phyloP scores from a whole-genome alignment of 768 basidiomycete species.

The Leccinum ochraceum region DNA sequence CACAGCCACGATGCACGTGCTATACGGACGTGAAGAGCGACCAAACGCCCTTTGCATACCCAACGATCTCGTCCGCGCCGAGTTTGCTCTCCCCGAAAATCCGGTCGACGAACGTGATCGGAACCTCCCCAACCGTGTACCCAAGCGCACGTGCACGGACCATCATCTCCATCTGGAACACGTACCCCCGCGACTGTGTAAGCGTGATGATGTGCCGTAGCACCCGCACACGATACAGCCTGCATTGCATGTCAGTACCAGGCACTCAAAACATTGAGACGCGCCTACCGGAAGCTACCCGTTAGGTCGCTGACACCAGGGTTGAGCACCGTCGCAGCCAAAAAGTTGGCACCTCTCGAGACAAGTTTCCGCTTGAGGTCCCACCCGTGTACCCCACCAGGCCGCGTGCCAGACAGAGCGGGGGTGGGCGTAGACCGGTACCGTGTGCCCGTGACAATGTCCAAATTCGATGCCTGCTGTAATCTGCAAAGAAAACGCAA shows the following conservation, averaged over 20 bases:
- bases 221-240: slow-evolving; percentile 76
- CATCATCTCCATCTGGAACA: slow-evolving; percentile 99
- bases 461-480: slow-evolving; percentile 84
- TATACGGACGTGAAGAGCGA: slow-evolving; percentile 73
- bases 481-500: slow-evolving; percentile 43
- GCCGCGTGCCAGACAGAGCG: slow-evolving; percentile 53
- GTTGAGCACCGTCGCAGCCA: slow-evolving; percentile 81
- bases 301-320: slow-evolving; percentile 91
- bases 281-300: slow-evolving; percentile 79
- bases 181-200: slow-evolving; percentile 87
- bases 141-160: slow-evolving; percentile 83
- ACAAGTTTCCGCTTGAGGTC: slow-evolving; percentile 88
- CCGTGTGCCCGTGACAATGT: slow-evolving; percentile 92
- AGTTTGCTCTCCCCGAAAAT: slow-evolving; percentile 94
- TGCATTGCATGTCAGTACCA: slow-evolving; percentile 26
- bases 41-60: slow-evolving; percentile 86
- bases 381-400: slow-evolving; percentile 93
- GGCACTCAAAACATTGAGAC: neutral
- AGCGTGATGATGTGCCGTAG: slow-evolving; percentile 81
- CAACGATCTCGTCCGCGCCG: slow-evolving; percentile 84
- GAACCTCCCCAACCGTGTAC: slow-evolving; percentile 86
- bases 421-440: slow-evolving; percentile 70
- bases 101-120: slow-evolving; percentile 93
- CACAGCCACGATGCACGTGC: slow-evolving; percentile 13
- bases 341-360: slow-evolving; percentile 85